These are phyloP conservation scores for Anthoceros angustus DNA, from an alignment of 225 moss, liverwort and hornwort species.

Conservation along the genomic window DNA sequence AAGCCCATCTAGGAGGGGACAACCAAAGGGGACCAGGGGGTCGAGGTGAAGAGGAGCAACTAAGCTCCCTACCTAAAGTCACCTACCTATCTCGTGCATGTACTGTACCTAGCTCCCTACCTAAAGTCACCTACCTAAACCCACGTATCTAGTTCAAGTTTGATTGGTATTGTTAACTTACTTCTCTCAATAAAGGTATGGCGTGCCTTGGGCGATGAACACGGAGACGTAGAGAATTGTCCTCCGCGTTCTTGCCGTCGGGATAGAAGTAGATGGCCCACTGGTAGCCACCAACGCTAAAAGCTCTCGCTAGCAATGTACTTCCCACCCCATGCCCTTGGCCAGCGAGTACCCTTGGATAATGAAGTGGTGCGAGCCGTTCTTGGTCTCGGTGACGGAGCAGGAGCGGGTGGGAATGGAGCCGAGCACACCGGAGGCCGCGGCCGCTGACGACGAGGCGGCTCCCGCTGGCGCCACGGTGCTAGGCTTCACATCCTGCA, in stretches of 20 bases:
- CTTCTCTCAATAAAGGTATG: no score
- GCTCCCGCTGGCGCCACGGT: neutral
- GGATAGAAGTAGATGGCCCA: conserved; percentile 99
- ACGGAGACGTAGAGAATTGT: conserved; percentile 97
- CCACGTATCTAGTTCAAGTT: no score
- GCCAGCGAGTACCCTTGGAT: conserved; percentile 96
- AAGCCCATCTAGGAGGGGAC: no score
- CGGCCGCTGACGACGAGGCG: conserved; percentile 6
- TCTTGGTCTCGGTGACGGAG: conserved; percentile 90
- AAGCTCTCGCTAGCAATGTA: conserved; percentile 96
- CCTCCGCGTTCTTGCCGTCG: conserved; percentile 96
- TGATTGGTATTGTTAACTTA: no score
- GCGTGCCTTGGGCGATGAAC: conserved; percentile 80
- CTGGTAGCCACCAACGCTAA: conserved; percentile 84
- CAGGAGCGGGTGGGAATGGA: conserved; percentile 50
- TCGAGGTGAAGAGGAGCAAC: no score
- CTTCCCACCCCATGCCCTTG: conserved; percentile 99
- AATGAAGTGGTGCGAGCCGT: conserved; percentile 89
- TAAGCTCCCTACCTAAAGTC: no score
- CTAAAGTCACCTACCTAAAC: no score
- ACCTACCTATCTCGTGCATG: no score
- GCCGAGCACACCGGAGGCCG: conserved; percentile 3
- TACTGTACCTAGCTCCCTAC: no score
- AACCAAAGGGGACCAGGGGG: no score
- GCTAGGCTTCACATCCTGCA: conserved; percentile 25